Conservation (phyloP, 1,284 basidiomycete genomes). For the Coniferiporia weirii region DNA sequence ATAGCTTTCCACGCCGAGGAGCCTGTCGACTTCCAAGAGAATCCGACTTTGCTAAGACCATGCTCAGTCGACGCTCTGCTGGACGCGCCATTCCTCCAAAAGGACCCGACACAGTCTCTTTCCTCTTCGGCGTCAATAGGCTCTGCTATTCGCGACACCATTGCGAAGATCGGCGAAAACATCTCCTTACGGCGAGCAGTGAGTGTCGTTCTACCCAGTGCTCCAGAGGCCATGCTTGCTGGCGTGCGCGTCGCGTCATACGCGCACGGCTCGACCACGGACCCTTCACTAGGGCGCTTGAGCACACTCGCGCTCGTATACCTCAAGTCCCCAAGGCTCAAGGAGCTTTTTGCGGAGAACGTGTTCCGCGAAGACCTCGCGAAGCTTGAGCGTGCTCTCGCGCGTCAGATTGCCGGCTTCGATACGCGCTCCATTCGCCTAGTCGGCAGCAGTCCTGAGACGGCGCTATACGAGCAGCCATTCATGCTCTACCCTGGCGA, state of each 20-base stretch:
- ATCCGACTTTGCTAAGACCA: constrained; percentile 34
- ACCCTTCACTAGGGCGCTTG: constrained; percentile 56
- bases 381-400: constrained; percentile 71
- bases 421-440: constrained; percentile 59
- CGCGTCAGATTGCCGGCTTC: constrained; percentile 84
- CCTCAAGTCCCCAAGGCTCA: constrained; percentile 45
- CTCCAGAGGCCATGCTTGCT: constrained; percentile 29
- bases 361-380: constrained; percentile 50
- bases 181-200: constrained; percentile 74
- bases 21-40: constrained; percentile 31
- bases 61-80: constrained; percentile 50
- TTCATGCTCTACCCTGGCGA: constrained; percentile 71
- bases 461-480: constrained; percentile 73
- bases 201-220: constrained; percentile 53
- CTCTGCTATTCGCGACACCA: constrained; percentile 71
- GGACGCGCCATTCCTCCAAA: constrained; percentile 60
- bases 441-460: constrained; percentile 44
- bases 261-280: constrained; percentile 58
- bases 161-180: constrained; percentile 89
- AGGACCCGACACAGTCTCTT: constrained; percentile 27
- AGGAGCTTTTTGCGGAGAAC: constrained; percentile 38
- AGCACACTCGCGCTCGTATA: constrained; percentile 64
- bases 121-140: constrained; percentile 38
- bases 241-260: constrained; percentile 74
- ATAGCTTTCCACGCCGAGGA: constrained; percentile 74